Base-by-base conservation (phyloP, 2,329 filamentous ascomycete genomes). In the Mycocentrospora acerina region DNA sequence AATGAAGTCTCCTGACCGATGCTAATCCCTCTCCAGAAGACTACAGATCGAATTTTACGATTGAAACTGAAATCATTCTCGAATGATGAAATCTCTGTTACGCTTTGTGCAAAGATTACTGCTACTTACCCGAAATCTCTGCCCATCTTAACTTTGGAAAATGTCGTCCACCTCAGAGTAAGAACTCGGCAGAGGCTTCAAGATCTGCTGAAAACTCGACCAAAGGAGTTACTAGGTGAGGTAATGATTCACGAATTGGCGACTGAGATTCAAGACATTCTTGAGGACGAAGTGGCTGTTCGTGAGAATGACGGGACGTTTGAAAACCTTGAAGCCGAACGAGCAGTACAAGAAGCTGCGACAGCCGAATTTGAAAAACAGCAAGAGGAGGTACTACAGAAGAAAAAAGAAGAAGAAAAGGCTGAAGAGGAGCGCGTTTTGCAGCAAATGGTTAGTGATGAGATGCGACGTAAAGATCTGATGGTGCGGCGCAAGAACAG, bases 41-140 rank as follows among this genome's bases (percentile, higher is more conserved):
- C 85, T 4, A 87, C 77, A 25, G 76, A 95, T 60, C 85, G 88
- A 12, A 79, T 82, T 0, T 94, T 97, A 64, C 88, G 88, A 52
- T 82, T 97, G 35, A 81, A 78, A 35, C 76, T 97, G 48, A 88
- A 81, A 57, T 79, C 88, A 8, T 82, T 82, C 4, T 83, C 82
- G 0, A 85, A 93, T 57, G 77, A 82, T 25, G 84, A 90, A 32
- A 79, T 89, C 44, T 77, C 77, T 17, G 75, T 90, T 26, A 82
- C 81, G 2, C 70, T 97, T n/a, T 77, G 80, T 32, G 88, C 94
- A 35, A 84, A 87, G 39, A 74, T 97, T 51, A 93, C 89, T 7
- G 86, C 90, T 6, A 95, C 90, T 1, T 97, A 97, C 64, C 93
- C 91, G 4, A 95, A 88, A 61, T 86, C 89, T 2, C 72, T 82